Percentiles rank a stretch among this genome's conserved stretches.
These are phyloP conservation scores for Chaetoscypha palmicola DNA, from an alignment of 2,329 filamentous ascomycete species.

Conservation along the genomic window DNA sequence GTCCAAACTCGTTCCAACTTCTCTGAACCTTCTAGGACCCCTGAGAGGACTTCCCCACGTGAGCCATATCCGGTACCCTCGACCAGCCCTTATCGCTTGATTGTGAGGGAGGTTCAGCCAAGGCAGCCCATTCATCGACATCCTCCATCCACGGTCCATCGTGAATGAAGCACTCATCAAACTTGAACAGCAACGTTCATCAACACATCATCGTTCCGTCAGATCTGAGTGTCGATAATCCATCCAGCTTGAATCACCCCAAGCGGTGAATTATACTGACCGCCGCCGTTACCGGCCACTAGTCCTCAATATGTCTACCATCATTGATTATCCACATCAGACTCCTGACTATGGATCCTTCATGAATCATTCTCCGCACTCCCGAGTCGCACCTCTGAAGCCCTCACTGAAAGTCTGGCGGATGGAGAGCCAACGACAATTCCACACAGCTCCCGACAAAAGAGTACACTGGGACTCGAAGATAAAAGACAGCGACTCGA, in stretches of 20 bases:
- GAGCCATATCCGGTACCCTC: slow-evolving; percentile 28
- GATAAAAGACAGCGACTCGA: slow-evolving; percentile 14
- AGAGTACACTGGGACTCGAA: slow-evolving; percentile 18
- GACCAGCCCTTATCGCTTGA: slow-evolving; percentile 24
- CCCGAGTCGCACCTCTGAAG: not conserved
- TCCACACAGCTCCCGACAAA: slow-evolving; percentile 1
- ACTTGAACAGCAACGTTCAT: slow-evolving; percentile 17
- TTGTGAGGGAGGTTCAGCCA: slow-evolving; percentile 17
- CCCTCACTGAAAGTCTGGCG: not conserved
- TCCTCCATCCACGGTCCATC: slow-evolving; percentile 21
- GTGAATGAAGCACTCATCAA: slow-evolving; percentile 18
- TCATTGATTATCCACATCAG: not conserved
- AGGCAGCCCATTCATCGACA: slow-evolving; percentile 18
- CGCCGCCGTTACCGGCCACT: not conserved
- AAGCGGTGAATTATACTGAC: not conserved
- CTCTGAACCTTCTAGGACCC: slow-evolving; percentile 16
- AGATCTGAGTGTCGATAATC: not conserved
- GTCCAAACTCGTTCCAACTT: slow-evolving; percentile 23
- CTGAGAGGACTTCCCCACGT: slow-evolving; percentile 23
- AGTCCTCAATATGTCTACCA: not conserved
- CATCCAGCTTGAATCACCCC: not conserved
- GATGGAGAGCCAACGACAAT: not conserved
- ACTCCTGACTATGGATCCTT: too few species aligned
- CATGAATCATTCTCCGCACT: too few species aligned
- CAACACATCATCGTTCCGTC: slow-evolving; percentile 3